Base-by-base conservation (phyloP, 345 rosid species). In the Gynandropsis gynandra region DNA sequence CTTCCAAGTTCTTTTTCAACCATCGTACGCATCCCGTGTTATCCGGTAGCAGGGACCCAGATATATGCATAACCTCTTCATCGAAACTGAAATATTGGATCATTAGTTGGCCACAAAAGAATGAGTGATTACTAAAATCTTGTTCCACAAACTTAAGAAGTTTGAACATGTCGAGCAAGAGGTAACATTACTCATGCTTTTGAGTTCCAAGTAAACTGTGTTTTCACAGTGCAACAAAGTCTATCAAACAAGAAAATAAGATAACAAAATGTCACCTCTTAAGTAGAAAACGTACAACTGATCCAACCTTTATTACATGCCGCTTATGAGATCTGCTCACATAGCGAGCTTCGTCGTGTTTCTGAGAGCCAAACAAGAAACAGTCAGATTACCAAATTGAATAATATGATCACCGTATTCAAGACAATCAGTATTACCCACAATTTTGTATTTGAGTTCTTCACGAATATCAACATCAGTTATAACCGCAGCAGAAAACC, bases 401-500 rank as follows among this genome's bases (percentile, higher is more conserved):
- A 40, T 1, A 2, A 39, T n/a, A n/a, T n/a, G n/a, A n/a, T n/a
- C n/a, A n/a, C n/a, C n/a, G n/a, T n/a, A n/a, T n/a, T n/a, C 42
- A 17, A 2, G 19, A 5, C 11, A 16, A 46, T 62, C 10, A 9
- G 18, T 40, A n/a, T 13, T 20, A 41, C 76, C 65, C 61, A 80
- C 95, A 52, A 49, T 34, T 63, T 38, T 76, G 64, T 70, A 80
- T 48, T 68, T 66, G 61, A 88, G 79, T n/a, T 92, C 90, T 52
- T 78, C 72, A 27, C 85, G 83, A 42, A 85, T 76, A 56, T 85
- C 80, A 48, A 77, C 64, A 16, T 81, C 78, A 2, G 69, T 59
- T 54, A 92, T 66, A 14, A 76, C 72, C 5, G 89, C 89, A 61
- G 94, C 85, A 1, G 95, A 76, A 59, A 92, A 85, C 29, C 90